Conservation (phyloP, 148 eudicot genomes). For the Euryodendron excelsum region DNA sequence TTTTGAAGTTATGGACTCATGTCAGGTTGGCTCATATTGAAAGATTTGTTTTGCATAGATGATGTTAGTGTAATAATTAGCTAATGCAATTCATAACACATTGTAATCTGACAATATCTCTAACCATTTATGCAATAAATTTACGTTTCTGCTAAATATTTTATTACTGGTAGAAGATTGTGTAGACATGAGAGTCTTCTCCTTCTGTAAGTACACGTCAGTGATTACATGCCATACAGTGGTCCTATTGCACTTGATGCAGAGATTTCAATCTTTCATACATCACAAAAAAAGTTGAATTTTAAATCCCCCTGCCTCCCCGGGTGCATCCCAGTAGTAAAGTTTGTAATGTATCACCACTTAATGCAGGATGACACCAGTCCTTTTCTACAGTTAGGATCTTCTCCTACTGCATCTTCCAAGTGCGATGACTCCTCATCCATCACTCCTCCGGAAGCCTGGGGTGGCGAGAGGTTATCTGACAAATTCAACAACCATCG, state of each 20-base stretch:
- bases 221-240: background rate
- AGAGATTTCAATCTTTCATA: background rate
- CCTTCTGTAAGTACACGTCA: background rate
- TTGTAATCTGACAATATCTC: background rate
- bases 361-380: slow-evolving; percentile 61
- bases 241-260: background rate
- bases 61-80: too few species aligned
- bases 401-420: slow-evolving; percentile 47
- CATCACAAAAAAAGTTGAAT: background rate
- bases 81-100: background rate
- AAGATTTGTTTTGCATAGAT: background rate
- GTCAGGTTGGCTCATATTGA: background rate
- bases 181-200: background rate
- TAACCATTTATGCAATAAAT: background rate
- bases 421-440: slow-evolving; percentile 59
- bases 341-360: slow-evolving; percentile 6
- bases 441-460: slow-evolving; percentile 93
- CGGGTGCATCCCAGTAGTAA: too few species aligned
- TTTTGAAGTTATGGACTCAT: background rate
- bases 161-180: background rate
- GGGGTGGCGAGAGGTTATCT: slow-evolving; percentile 78
- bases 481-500: slow-evolving; percentile 59
- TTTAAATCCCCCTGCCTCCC: background rate
- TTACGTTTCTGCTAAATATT: background rate
- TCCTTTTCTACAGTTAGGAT: slow-evolving; percentile 42